These are phyloP conservation scores for Myriosclerotinia curreyana DNA, from an alignment of 2,329 filamentous ascomycete species.

Conservation along the genomic window DNA sequence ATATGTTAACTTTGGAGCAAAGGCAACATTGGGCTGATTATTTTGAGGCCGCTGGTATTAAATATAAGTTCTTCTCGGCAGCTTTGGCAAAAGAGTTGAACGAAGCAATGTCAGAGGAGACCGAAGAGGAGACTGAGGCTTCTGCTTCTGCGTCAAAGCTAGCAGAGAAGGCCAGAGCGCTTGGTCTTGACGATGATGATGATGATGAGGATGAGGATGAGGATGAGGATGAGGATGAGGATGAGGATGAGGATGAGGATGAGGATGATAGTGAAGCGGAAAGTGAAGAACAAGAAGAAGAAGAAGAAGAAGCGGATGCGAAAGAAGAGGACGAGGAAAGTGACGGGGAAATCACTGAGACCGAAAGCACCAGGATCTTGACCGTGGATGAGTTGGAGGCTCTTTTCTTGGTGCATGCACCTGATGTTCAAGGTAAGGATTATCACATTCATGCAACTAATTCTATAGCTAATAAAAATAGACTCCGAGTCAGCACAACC, in stretches of 20 bases:
- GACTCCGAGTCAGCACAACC: slow-evolving; percentile 47
- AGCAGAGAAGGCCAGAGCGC: slow-evolving; percentile 41
- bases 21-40: slow-evolving; percentile 81
- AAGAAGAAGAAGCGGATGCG: slow-evolving; percentile 35
- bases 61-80: slow-evolving; percentile 96
- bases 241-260: slow-evolving; percentile 39
- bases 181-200: slow-evolving; percentile 42
- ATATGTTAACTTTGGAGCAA: slow-evolving; percentile 94
- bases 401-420: slow-evolving; percentile 77
- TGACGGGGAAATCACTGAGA: slow-evolving; percentile 36
- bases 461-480: slow-evolving; percentile 33
- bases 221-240: slow-evolving; percentile 35
- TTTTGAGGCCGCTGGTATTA: slow-evolving; percentile 75
- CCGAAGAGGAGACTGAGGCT: slow-evolving; percentile 25
- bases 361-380: slow-evolving; percentile 68
- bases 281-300: slow-evolving; percentile 32
- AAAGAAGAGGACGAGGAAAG: slow-evolving; percentile 38
- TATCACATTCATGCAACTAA: neutral
- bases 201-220: slow-evolving; percentile 40
- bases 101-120: slow-evolving; percentile 57
- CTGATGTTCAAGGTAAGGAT: slow-evolving; percentile 53
- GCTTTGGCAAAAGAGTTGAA: slow-evolving; percentile 85
- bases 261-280: slow-evolving; percentile 27
- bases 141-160: slow-evolving; percentile 28
- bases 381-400: slow-evolving; percentile 90